Evolutionary conservation across 306 rosid genomes (phyloP).

Genomic region (Glycine latifolia): DNA sequence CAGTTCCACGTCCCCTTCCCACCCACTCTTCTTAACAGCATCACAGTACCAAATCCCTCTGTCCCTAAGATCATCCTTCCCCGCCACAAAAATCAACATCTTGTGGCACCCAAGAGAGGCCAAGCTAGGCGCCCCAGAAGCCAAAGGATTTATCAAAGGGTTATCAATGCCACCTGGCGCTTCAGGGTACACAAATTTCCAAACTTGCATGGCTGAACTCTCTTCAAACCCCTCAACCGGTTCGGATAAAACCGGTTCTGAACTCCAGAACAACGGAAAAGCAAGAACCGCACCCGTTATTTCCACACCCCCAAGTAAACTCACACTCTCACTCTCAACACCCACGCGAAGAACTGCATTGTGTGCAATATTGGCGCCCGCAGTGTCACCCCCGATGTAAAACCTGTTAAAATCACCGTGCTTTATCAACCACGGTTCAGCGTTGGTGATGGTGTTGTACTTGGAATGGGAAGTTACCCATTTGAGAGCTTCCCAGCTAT

Average conservation of each 20-base stretch:
- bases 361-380: constrained; percentile 56
- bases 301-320: constrained; percentile 43
- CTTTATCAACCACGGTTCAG: constrained; percentile 60
- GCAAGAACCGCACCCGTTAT: constrained; percentile 46
- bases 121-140: constrained; percentile 52
- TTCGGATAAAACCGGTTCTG: constrained; percentile 49
- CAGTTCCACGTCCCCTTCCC: constrained; percentile 58
- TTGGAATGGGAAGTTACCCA: constrained; percentile 52
- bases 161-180: constrained; percentile 56
- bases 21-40: constrained; percentile 55
- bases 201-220: constrained; percentile 26
- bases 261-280: constrained; percentile 57
- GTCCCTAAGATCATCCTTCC: constrained; percentile 55
- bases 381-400: constrained; percentile 57
- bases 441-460: neutral
- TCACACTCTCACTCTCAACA: constrained; percentile 27
- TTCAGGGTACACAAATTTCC: constrained; percentile 56
- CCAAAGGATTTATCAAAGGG: constrained; percentile 57
- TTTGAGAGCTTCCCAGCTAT: constrained; percentile 60
- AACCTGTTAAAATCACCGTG: constrained; percentile 56
- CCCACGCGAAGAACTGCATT: constrained; percentile 48
- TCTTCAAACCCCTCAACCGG: constrained; percentile 32
- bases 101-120: constrained; percentile 46
- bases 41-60: constrained; percentile 57
- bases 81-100: constrained; percentile 52